These are phyloP conservation scores for Daldinia caldariorum DNA, from an alignment of 495 filamentous ascomycete species.

Conservation along the genomic window DNA sequence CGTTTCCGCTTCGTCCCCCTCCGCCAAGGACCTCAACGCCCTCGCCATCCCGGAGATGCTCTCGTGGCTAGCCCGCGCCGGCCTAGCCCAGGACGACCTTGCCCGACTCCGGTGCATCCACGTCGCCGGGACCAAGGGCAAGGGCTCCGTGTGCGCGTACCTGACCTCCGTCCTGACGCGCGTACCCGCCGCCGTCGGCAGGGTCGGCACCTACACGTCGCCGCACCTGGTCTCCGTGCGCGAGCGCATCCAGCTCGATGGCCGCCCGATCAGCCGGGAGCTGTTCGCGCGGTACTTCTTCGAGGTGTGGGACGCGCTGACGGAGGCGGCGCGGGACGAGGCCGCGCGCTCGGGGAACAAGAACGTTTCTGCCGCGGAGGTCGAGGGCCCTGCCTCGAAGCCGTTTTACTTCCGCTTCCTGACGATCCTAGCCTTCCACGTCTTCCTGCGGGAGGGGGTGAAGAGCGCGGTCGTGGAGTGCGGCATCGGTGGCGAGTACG, in stretches of 20 bases:
- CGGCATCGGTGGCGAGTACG: constrained; percentile 63
- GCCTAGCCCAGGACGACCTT: constrained; percentile 63
- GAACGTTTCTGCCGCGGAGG: constrained; percentile 18
- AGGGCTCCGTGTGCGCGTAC: constrained; percentile 64
- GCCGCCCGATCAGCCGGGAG: constrained; percentile 57
- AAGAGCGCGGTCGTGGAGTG: constrained; percentile 57
- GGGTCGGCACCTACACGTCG: constrained; percentile 72
- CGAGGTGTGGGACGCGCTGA: constrained; percentile 70
- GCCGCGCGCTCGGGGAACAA: constrained; percentile 42
- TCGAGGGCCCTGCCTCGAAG: constrained; percentile 50
- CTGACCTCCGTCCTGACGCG: constrained; percentile 58
- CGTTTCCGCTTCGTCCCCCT: constrained; percentile 12
- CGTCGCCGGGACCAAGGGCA: constrained; percentile 71
- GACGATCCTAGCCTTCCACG: constrained; percentile 57
- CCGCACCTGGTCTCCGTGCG: constrained; percentile 70
- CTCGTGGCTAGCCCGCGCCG: constrained; percentile 78
- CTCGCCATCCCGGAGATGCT: constrained; percentile 87
- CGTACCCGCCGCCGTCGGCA: constrained; percentile 31
- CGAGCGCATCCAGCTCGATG: constrained; percentile 73
- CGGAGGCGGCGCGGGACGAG: constrained; percentile 51
- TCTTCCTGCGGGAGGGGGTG: constrained; percentile 56
- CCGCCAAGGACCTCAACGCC: constrained; percentile 67
- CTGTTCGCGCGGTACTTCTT: constrained; percentile 71
- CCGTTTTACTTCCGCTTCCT: constrained; percentile 70
- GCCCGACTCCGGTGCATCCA: constrained; percentile 59